Evolutionary conservation across 768 basidiomycete species (phyloP).

Genomic region (Tremella yokohamensis): DNA sequence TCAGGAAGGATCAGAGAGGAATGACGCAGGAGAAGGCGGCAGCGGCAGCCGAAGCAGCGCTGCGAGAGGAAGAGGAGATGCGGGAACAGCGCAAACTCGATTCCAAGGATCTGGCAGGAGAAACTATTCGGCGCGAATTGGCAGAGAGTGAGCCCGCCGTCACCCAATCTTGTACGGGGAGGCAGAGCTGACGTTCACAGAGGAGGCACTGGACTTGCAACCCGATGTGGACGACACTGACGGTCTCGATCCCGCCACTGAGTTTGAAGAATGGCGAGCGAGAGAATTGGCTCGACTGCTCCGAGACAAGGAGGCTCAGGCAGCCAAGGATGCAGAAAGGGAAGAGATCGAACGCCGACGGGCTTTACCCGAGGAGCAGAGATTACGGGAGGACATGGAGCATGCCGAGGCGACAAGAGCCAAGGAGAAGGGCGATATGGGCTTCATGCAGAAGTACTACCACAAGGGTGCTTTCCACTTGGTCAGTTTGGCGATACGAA

Average conservation of each 20-base stretch:
- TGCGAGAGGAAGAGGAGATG: conserved; percentile 67
- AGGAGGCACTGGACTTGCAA: conserved; percentile 77
- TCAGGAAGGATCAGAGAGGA: conserved; percentile 64
- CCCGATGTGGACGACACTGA: conserved; percentile 95
- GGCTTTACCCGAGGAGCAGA: conserved; percentile 87
- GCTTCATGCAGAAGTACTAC: conserved; percentile 96
- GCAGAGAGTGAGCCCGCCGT: conserved; percentile 68
- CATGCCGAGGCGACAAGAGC: conserved; percentile 75
- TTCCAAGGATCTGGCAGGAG: conserved; percentile 87
- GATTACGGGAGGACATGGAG: conserved; percentile 87
- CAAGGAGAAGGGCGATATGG: conserved; percentile 75
- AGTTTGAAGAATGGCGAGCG: conserved; percentile 95
- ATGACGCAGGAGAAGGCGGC: conserved; percentile 54
- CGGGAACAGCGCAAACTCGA: conserved; percentile 79
- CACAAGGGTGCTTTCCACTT: conserved; percentile 99
- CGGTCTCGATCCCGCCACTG: conserved; percentile 77
- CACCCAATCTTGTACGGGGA: background rate
- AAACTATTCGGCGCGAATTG: conserved; percentile 85
- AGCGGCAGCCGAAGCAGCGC: conserved; percentile 71
- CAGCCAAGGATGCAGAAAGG: conserved; percentile 74
- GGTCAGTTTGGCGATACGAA: conserved; percentile 54
- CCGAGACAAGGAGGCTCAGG: conserved; percentile 83
- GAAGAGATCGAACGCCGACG: conserved; percentile 88
- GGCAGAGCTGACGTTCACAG: conserved; percentile 53
- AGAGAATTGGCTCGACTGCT: conserved; percentile 91